These are phyloP conservation scores for Leptographium radiaticola DNA, from an alignment of 2,329 filamentous ascomycete genomes.

Conservation along the genomic window DNA sequence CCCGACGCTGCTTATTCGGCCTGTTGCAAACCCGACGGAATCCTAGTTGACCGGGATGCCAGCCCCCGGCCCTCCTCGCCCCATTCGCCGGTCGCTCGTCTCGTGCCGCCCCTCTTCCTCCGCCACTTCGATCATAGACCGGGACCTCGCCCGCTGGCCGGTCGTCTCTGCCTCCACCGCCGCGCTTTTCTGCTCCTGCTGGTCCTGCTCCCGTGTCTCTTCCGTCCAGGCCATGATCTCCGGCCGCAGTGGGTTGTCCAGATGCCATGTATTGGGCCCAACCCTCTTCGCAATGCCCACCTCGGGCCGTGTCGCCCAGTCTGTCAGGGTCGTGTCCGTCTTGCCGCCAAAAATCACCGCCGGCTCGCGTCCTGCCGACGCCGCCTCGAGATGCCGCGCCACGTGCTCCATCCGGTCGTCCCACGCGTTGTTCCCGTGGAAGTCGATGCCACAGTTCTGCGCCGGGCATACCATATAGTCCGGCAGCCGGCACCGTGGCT, in stretches of 20 bases:
- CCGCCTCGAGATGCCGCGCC: conserved; percentile 60
- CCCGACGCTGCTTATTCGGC: not conserved
- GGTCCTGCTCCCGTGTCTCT: not conserved
- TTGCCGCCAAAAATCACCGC: conserved; percentile 25
- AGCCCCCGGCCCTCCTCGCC: not conserved
- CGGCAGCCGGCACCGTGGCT: conserved; percentile 49
- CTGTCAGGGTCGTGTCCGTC: conserved; percentile 23
- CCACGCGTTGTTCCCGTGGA: conserved; percentile 55
- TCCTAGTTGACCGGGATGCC: conserved; percentile 1
- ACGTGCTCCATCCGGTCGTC: conserved; percentile 81
- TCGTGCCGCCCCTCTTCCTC: not conserved
- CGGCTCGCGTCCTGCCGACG: conserved; percentile 20
- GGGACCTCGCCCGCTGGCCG: conserved; percentile 4
- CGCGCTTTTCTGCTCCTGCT: not conserved
- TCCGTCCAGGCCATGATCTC: conserved; percentile 10
- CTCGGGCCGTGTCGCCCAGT: conserved; percentile 24
- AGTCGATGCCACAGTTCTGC: conserved; percentile 43
- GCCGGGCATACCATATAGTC: conserved; percentile 47
- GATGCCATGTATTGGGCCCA: conserved; percentile 9
- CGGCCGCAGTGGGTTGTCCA: conserved; percentile 14
- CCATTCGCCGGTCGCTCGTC: not conserved
- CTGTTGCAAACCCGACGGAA: no score
- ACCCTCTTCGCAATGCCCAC: conserved; percentile 24
- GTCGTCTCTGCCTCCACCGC: not conserved
- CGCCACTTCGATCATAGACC: conserved; percentile 10